These are phyloP conservation scores for Byssothecium circinans DNA, from an alignment of 2,329 filamentous ascomycete species.

Conservation along the genomic window DNA sequence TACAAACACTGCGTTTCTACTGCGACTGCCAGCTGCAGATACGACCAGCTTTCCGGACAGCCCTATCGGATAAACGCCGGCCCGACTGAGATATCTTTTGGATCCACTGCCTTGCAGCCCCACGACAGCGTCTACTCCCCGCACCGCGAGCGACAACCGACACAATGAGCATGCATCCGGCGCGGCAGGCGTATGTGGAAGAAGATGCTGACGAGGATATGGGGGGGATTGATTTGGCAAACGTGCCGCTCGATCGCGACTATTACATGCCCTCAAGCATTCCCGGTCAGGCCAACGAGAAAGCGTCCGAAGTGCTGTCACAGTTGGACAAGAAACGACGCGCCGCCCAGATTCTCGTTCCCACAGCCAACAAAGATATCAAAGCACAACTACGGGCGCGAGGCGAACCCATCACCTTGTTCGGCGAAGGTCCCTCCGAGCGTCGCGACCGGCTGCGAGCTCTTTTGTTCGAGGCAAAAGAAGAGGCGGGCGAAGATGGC, in stretches of 20 bases:
- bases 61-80: slow-evolving; percentile 32
- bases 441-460: slow-evolving; percentile 84
- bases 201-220: slow-evolving; percentile 66
- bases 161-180: slow-evolving; percentile 71
- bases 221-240: slow-evolving; percentile 62
- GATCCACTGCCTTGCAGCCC: slow-evolving; percentile 11
- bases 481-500: slow-evolving; percentile 59
- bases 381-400: slow-evolving; percentile 78
- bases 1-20: too few relatives aligned
- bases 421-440: slow-evolving; percentile 85
- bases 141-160: slow-evolving; percentile 12
- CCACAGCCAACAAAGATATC: slow-evolving; percentile 89
- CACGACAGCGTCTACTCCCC: slow-evolving; percentile 13
- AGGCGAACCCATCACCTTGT: slow-evolving; percentile 91
- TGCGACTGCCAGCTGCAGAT: neutral
- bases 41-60: slow-evolving; percentile 16
- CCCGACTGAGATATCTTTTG: slow-evolving; percentile 19
- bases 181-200: slow-evolving; percentile 92
- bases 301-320: slow-evolving; percentile 79
- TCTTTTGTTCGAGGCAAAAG: slow-evolving; percentile 72
- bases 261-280: slow-evolving; percentile 72
- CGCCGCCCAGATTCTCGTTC: slow-evolving; percentile 85
- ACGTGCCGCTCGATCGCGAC: slow-evolving; percentile 74
- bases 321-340: slow-evolving; percentile 91
- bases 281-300: slow-evolving; percentile 72